phyloP scores from a whole-genome alignment of 345 rosid species.

The Citrus maxima region DNA sequence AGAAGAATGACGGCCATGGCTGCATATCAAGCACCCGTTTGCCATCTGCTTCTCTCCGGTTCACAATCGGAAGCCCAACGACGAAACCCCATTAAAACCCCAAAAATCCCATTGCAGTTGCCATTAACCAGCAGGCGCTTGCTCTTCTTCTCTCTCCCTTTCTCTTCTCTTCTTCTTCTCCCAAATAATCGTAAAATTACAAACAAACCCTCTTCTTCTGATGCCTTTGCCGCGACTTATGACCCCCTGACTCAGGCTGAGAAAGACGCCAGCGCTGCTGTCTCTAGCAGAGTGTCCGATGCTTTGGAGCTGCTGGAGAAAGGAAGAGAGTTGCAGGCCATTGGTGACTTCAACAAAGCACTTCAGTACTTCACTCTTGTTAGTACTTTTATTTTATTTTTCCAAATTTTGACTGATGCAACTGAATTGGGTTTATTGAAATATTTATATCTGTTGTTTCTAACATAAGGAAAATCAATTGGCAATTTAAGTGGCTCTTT shows the following conservation, averaged over 20 bases:
- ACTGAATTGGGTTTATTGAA: background rate
- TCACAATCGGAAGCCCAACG: background rate
- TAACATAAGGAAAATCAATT: no score
- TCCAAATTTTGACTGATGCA: background rate
- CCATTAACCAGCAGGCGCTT: conserved; percentile 26
- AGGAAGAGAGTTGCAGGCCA: conserved; percentile 51
- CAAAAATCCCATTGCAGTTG: conserved; percentile 7
- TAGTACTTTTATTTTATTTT: background rate
- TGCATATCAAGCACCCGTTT: conserved; percentile 34
- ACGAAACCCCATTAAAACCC: conserved; percentile 13
- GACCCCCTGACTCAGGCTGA: conserved; percentile 39
- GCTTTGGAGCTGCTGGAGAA: conserved; percentile 45
- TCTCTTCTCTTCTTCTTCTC: conserved; percentile 11
- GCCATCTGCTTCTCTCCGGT: conserved; percentile 25
- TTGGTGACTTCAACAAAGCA: conserved; percentile 46
- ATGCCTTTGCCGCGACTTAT: conserved; percentile 32
- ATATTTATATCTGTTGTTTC: no score
- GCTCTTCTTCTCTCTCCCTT: conserved; percentile 38
- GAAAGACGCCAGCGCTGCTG: conserved; percentile 25
- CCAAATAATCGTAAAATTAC: background rate
- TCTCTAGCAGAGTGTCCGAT: conserved; percentile 36
- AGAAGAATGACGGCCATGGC: conserved; percentile 13
- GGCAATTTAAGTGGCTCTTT: background rate
- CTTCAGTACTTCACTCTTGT: conserved; percentile 58
- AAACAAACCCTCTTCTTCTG: background rate